Percentiles rank a stretch among this genome's conserved stretches.
These are phyloP conservation scores for Hypoxylon crocopeplum DNA, from an alignment of 495 filamentous ascomycete species.

Conservation along the genomic window DNA sequence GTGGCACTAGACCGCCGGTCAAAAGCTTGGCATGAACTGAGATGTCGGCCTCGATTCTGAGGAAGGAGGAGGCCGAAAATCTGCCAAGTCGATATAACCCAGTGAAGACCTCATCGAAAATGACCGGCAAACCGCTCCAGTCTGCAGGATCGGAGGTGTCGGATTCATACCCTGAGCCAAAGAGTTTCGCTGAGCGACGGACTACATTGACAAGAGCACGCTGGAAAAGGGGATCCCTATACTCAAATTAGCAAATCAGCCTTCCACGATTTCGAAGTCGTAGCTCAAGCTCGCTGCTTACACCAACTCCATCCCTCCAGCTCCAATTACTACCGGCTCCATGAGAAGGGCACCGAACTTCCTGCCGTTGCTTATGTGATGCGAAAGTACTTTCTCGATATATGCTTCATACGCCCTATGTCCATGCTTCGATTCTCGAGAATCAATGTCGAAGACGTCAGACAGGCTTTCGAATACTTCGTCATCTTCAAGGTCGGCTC, in stretches of 20 bases:
- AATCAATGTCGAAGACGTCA: constrained; percentile 67
- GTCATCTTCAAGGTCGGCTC: constrained; percentile 52
- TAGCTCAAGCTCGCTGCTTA: constrained; percentile 45
- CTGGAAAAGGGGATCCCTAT: constrained; percentile 80
- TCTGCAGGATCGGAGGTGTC: constrained; percentile 22
- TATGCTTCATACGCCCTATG: constrained; percentile 61
- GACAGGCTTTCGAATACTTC: constrained; percentile 57
- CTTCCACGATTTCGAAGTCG: neutral
- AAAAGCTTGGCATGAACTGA: constrained; percentile 79
- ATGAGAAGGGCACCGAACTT: constrained; percentile 78
- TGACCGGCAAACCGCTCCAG: constrained; percentile 76
- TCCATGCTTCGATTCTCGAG: constrained; percentile 49
- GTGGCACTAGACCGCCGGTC: constrained; percentile 77
- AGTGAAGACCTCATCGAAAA: constrained; percentile 85
- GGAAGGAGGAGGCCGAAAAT: constrained; percentile 67
- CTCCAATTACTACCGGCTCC: constrained; percentile 77
- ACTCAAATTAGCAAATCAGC: constrained; percentile 32
- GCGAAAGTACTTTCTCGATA: constrained; percentile 60
- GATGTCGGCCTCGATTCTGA: constrained; percentile 70
- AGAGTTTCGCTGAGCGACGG: constrained; percentile 61
- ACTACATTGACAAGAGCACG: constrained; percentile 67
- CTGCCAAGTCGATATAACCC: constrained; percentile 79
- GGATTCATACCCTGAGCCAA: constrained; percentile 32
- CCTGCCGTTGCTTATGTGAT: constrained; percentile 58
- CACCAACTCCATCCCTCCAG: constrained; percentile 80